A percentile compares a stretch with the other conserved stretches of the same genome.
Evolutionary conservation across 2,329 filamentous ascomycete genomes (phyloP).

Genomic region (Talaromyces piceae): DNA sequence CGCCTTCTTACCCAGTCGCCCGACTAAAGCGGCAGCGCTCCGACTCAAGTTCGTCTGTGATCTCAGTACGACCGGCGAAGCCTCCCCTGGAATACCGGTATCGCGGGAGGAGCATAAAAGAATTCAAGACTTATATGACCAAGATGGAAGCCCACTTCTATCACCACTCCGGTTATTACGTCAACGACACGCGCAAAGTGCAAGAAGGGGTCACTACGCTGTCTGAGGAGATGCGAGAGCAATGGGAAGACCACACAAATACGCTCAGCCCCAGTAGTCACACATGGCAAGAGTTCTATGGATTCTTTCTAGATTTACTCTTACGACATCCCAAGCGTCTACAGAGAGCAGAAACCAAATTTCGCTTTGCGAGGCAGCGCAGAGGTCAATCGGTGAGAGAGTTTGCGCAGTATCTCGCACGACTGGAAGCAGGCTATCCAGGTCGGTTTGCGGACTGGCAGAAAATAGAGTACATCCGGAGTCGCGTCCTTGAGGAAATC

Average conservation of each 20-base stretch:
- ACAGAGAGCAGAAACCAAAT: not conserved
- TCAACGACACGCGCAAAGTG: not conserved
- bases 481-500: not conserved
- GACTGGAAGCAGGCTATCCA: not conserved
- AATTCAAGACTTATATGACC: constrained; percentile 2
- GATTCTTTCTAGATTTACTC: not conserved
- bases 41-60: not conserved
- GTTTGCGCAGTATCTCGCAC: constrained; percentile 3
- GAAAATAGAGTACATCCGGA: not conserved
- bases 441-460: not conserved
- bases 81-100: not conserved
- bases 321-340: not conserved
- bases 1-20: not conserved
- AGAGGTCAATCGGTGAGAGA: constrained; percentile 2
- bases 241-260: not conserved
- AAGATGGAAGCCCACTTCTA: constrained; percentile 1
- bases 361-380: not conserved
- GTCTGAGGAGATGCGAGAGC: not conserved
- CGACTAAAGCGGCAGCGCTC: not conserved
- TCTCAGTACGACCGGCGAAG: not conserved
- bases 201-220: not conserved
- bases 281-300: constrained; percentile 6
- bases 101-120: not conserved
- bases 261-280: not conserved
- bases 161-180: not conserved